Conservation (phyloP, 2,329 filamentous ascomycete species). For the Phaeoacremonium minimum region DNA sequence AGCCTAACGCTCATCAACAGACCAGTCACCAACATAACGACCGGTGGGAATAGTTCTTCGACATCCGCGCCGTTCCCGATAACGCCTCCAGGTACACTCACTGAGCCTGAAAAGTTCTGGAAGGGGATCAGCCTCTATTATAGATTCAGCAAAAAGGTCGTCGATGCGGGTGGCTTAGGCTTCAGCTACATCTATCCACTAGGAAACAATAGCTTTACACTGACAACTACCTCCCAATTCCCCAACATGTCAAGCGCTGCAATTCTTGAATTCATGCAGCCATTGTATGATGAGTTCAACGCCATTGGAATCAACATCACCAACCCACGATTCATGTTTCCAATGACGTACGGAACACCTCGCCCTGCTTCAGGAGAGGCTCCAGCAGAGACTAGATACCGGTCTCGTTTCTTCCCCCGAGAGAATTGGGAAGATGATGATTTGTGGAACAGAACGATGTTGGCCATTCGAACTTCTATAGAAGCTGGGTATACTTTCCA, state of each 20-base stretch:
- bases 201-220: constrained; percentile 21
- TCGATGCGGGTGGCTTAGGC: constrained; percentile 26
- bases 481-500: constrained; percentile 12
- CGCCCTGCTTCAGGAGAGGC: background rate
- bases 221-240: constrained; percentile 26
- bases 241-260: constrained; percentile 17
- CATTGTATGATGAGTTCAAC: constrained; percentile 23
- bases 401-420: constrained; percentile 1
- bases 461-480: constrained; percentile 14
- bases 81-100: constrained; percentile 1
- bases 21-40: background rate
- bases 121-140: constrained; percentile 25
- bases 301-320: constrained; percentile 19
- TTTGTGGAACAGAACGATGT: constrained; percentile 9
- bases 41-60: background rate
- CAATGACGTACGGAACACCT: background rate
- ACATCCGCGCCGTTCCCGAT: background rate
- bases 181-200: constrained; percentile 26
- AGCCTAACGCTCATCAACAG: background rate
- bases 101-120: constrained; percentile 18
- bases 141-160: constrained; percentile 23
- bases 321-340: constrained; percentile 10
- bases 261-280: constrained; percentile 24
- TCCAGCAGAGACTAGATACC: constrained; percentile 4
- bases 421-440: background rate